Evolutionary conservation across 441 rosid species (phyloP).

Genomic region (Erodium texanum): DNA sequence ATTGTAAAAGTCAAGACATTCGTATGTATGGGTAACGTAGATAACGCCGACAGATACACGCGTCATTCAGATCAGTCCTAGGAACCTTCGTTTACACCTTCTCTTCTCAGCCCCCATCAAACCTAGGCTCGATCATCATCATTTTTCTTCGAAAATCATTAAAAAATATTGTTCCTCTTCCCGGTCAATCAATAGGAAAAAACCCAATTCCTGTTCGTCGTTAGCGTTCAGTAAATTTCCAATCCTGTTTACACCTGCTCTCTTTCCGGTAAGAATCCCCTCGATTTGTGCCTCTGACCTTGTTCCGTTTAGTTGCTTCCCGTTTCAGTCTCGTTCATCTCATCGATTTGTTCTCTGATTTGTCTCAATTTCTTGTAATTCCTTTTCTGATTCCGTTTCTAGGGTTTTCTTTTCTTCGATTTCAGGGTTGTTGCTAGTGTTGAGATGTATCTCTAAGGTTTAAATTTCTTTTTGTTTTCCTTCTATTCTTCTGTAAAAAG

Average conservation of each 20-base stretch:
- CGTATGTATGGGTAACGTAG: neutral
- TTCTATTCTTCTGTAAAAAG: neutral
- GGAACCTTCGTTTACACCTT: neutral
- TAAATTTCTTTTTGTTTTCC: neutral
- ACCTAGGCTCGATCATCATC: neutral
- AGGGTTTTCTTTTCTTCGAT: neutral
- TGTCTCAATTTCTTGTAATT: neutral
- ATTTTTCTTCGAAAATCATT: neutral
- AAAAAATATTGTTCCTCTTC: too few relatives aligned
- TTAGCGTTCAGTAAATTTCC: neutral
- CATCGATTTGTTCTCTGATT: neutral
- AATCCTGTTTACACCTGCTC: neutral
- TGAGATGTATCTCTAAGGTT: neutral
- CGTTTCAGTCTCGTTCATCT: neutral
- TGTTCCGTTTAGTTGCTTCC: neutral
- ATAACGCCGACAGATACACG: neutral
- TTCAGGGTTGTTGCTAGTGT: neutral
- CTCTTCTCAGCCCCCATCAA: neutral
- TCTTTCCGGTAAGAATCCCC: neutral
- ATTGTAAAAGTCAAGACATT: neutral
- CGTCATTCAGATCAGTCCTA: neutral
- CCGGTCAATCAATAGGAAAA: neutral
- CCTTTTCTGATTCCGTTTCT: neutral
- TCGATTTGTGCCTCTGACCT: neutral
- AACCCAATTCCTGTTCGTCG: neutral